Base-by-base conservation (phyloP, 352 stramenopile species). In the Globisporangium uncinulatum region DNA sequence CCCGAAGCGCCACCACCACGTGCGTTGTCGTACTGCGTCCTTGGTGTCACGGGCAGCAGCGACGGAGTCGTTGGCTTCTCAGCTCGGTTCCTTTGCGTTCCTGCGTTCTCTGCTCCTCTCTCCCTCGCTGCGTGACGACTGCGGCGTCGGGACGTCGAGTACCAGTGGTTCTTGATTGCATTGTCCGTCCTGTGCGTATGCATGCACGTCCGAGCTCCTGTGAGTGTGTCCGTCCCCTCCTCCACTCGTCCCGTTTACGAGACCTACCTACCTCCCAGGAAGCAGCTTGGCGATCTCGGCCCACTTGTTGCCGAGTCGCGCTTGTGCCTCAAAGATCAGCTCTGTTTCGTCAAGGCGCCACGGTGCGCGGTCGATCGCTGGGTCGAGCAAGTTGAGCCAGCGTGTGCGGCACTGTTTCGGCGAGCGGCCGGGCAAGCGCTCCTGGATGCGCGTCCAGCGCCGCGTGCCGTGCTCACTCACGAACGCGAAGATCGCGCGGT, bases 211-310 rank as follows among this genome's bases (percentile, higher is more conserved):
- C 24, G 4, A 29, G 24, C 24, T 29, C 24, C 24, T 4, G 24
- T 29, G 24, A 29, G 24, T 29, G 24, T 29, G 24, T 29, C 24
- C 24, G 24, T 29, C 24, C 4, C 24, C 24, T 29, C 4, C 1
- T 29, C 43, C 24, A 39, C 32, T 20, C 29, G 21, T 49, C 36
- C 19, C 10, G 11, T 37, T 11, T 13, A 51, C 21, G 36, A 15
- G 6, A 41, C n/a, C 9, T 14, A 59, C 46, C 11, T 54, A 74
- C 53, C 96, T 68, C 1, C 96, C 96, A 6, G 95, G 94, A 17
- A 99, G 77, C n/a, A 96, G 74, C 70, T 98, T 98, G 59, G 96
- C 92, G 64, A 99, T 99, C 69, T 98, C 92, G 15, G 92, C 91
- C 97, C 97, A 99, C 54, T 94, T 86, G 70, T 99, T 99, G 51